phyloP scores from a whole-genome alignment of 352 stramenopile species.

The Peronospora tabacina region DNA sequence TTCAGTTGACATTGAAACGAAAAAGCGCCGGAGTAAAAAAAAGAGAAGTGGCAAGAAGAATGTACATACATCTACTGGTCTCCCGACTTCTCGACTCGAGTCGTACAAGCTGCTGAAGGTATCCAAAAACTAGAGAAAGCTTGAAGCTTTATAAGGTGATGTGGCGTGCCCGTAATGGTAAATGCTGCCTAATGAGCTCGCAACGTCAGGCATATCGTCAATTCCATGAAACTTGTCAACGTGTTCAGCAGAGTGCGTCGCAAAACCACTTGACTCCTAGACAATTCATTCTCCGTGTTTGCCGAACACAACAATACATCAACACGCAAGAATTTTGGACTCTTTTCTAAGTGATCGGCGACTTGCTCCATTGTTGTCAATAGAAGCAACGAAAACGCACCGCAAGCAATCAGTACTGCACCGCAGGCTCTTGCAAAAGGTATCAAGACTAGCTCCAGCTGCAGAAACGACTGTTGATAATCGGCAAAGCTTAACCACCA shows the following conservation, averaged over 20 bases:
- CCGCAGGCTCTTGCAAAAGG: too few species aligned
- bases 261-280: too few species aligned
- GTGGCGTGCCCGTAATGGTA: slow-evolving; percentile 2
- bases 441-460: too few species aligned
- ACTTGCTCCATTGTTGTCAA: too few species aligned
- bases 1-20: slow-evolving; percentile 20
- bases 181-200: slow-evolving; percentile 1
- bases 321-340: slow-evolving; percentile 43
- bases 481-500: too few species aligned
- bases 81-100: slow-evolving; percentile 69
- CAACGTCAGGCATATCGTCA: slow-evolving; percentile 78
- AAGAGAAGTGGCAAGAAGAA: slow-evolving; percentile 51
- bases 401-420: slow-evolving; percentile 29
- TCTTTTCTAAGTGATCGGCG: too few species aligned
- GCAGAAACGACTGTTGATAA: too few species aligned
- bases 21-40: slow-evolving; percentile 50
- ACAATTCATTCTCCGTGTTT: neutral
- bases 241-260: slow-evolving; percentile 40
- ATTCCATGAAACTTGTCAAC: slow-evolving; percentile 74
- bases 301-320: slow-evolving; percentile 63
- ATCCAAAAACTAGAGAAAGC: slow-evolving; percentile 41
- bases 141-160: neutral
- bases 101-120: slow-evolving; percentile 77
- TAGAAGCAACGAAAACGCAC: slow-evolving; percentile 31
- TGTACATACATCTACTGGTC: slow-evolving; percentile 38